Percentiles rank a stretch among this genome's conserved stretches.
Conservation (phyloP, 805 yeast genomes). For the Lipomyces spencermartinsiae region DNA sequence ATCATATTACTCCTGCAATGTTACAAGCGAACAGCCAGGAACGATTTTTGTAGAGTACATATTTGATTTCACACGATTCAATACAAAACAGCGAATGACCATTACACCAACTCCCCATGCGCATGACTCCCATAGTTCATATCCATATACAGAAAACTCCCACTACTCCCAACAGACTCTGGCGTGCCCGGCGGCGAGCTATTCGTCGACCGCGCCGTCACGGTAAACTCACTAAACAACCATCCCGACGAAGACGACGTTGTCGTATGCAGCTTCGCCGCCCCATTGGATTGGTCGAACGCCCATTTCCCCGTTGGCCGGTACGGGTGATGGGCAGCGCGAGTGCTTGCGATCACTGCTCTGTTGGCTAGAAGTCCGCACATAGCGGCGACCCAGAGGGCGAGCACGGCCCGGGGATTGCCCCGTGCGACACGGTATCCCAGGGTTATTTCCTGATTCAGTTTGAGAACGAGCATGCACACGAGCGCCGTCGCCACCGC, state of each 20-base stretch:
- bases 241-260: background rate
- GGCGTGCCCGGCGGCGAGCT: slow-evolving; percentile 4
- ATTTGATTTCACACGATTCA: too few relatives aligned
- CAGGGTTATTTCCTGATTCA: slow-evolving; percentile 21
- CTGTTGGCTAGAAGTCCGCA: slow-evolving; percentile 4
- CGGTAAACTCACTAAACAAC: background rate
- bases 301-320: background rate
- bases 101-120: background rate
- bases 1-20: background rate
- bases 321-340: background rate
- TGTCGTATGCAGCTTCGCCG: background rate
- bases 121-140: background rate
- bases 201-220: background rate
- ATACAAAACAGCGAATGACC: background rate
- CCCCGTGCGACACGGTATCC: slow-evolving; percentile 14
- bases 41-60: background rate
- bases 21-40: background rate
- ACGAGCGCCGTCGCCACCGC: slow-evolving; percentile 3
- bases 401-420: slow-evolving; percentile 3
- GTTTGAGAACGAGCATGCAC: slow-evolving; percentile 3
- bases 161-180: background rate
- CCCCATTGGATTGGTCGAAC: background rate
- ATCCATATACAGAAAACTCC: slow-evolving; percentile 2
- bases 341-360: background rate
- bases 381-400: slow-evolving; percentile 9